Conservation (phyloP, 176 grass and related monocot species). For the Ensete ventricosum region DNA sequence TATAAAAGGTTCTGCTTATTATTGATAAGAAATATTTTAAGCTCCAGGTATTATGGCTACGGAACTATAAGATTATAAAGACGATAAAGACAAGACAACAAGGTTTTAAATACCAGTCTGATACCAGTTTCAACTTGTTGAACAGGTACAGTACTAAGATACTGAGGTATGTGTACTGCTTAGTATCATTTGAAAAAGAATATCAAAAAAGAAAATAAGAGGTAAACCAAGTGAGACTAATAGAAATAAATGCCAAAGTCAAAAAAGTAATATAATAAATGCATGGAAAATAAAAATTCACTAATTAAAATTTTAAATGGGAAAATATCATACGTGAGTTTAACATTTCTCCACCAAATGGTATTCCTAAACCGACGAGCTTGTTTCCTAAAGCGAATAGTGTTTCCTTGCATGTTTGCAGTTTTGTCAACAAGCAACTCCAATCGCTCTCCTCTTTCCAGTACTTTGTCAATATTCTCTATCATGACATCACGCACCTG, state of each 20-base stretch:
- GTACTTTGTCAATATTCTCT: constrained; percentile 95
- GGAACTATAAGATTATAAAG: no score
- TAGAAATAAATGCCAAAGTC: background rate
- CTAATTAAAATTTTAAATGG: background rate
- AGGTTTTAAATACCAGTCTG: no score
- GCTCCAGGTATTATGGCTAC: no score
- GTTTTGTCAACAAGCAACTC: constrained; percentile 92
- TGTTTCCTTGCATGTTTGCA: constrained; percentile 85
- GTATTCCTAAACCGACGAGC: constrained; percentile 80
- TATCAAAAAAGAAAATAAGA: no score
- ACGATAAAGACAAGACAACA: no score
- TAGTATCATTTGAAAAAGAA: no score
- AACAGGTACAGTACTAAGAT: no score
- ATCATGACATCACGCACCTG: constrained; percentile 98
- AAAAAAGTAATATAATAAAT: background rate
- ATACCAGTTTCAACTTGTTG: no score
- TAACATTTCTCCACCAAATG: constrained; percentile 82
- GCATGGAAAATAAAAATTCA: background rate
- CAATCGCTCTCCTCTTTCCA: constrained; percentile 90
- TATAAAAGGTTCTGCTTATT: no score
- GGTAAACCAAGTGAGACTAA: no score
- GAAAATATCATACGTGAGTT: constrained; percentile 53
- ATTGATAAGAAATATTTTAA: no score
- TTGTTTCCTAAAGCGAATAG: constrained; percentile 78
- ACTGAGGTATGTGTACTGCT: no score